Percentiles rank a stretch among this genome's conserved stretches.
These are phyloP conservation scores for Chrysosporium queenslandicum DNA, from an alignment of 2,329 filamentous ascomycete genomes.

Conservation along the genomic window DNA sequence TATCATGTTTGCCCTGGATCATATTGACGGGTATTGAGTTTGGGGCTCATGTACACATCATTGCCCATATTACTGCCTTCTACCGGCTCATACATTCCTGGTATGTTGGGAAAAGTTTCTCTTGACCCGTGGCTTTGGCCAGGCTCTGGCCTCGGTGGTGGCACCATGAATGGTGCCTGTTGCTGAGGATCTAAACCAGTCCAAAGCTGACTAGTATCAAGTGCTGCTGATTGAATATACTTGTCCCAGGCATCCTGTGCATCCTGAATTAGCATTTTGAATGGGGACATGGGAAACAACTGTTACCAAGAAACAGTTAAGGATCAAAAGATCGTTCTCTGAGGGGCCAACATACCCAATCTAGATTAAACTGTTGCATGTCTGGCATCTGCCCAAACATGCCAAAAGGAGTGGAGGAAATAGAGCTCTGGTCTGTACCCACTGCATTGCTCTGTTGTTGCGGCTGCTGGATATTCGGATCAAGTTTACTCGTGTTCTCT, in stretches of 20 bases:
- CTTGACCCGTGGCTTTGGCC: not conserved
- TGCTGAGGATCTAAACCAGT: slow-evolving; percentile 28
- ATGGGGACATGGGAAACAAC: too few species aligned
- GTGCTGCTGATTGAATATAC: slow-evolving; percentile 52
- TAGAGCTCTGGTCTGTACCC: slow-evolving; percentile 29
- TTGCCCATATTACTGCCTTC: not conserved
- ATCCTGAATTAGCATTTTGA: not conserved
- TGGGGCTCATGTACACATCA: not conserved
- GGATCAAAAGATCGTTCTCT: not conserved
- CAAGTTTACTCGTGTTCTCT: slow-evolving; percentile 25
- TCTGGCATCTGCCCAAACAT: slow-evolving; percentile 49
- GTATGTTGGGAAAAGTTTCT: not conserved
- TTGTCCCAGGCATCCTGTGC: slow-evolving; percentile 57
- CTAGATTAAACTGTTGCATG: slow-evolving; percentile 45
- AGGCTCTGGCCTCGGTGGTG: not conserved
- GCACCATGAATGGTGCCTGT: not conserved
- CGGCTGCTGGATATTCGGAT: slow-evolving; percentile 14
- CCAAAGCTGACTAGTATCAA: slow-evolving; percentile 37
- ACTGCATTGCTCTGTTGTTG: slow-evolving; percentile 19
- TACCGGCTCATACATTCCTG: not conserved
- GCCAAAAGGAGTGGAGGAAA: slow-evolving; percentile 44
- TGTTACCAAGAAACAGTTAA: not conserved
- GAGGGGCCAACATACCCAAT: slow-evolving; percentile 47
- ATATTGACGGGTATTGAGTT: not conserved
- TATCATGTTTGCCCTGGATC: not conserved